A percentile compares a stretch with the other conserved stretches of the same genome.
phyloP scores from a whole-genome alignment of 352 stramenopile species.

The Pythium insidiosum region DNA sequence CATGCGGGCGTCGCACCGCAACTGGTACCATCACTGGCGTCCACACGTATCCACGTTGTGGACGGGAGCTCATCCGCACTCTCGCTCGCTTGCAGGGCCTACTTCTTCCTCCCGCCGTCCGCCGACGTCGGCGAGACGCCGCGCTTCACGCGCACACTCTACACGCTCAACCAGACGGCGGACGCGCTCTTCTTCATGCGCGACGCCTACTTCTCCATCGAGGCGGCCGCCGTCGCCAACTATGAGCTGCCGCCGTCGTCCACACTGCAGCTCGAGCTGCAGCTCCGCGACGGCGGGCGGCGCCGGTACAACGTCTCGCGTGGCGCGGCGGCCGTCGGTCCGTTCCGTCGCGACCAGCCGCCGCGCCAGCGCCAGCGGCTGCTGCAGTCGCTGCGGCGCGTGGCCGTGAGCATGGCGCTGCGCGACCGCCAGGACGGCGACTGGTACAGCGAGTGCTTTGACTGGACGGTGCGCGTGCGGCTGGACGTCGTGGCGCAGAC shows the following conservation, averaged over 20 bases:
- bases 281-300: slow-evolving; percentile 5
- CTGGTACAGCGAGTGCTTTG: slow-evolving; percentile 82
- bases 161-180: slow-evolving; percentile 68
- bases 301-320: slow-evolving; percentile 37
- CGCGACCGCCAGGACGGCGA: slow-evolving; percentile 65
- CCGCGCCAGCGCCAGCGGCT: slow-evolving; percentile 30
- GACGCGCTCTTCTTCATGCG: slow-evolving; percentile 53
- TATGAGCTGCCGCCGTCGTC: slow-evolving; percentile 58
- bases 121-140: slow-evolving; percentile 44
- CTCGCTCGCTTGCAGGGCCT: too few relatives aligned
- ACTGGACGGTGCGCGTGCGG: slow-evolving; percentile 59
- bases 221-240: slow-evolving; percentile 59
- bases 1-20: slow-evolving; percentile 74
- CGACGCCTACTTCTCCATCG: slow-evolving; percentile 74
- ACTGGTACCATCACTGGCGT: too few relatives aligned
- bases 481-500: slow-evolving; percentile 38
- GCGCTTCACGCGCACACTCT: slow-evolving; percentile 59
- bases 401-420: slow-evolving; percentile 50
- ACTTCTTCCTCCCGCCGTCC: slow-evolving; percentile 70
- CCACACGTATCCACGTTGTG: not conserved
- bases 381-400: slow-evolving; percentile 29
- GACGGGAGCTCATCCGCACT: too few relatives aligned
- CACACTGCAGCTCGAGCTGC: slow-evolving; percentile 2
- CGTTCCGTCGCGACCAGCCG: slow-evolving; percentile 38
- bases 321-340: slow-evolving; percentile 29